A percentile compares a stretch with the other conserved stretches of the same genome.
Evolutionary conservation across 1,284 basidiomycete genomes (phyloP).

Genomic region (Phellopilus nigrolimitatus): DNA sequence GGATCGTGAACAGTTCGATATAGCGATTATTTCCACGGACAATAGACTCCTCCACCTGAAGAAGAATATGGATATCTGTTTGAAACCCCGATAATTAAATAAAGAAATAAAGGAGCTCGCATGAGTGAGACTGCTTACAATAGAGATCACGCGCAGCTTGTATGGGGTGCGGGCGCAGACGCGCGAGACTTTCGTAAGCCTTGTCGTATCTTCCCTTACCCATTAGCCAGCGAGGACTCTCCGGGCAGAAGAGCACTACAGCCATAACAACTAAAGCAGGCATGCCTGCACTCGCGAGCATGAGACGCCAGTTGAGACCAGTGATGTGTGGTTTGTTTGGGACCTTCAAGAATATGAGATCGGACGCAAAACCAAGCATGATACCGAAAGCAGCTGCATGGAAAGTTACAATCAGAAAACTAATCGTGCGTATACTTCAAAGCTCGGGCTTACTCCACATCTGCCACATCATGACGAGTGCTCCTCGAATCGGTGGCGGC

Average conservation of each 20-base stretch:
- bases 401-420: constrained; percentile 58
- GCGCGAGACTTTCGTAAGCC: constrained; percentile 59
- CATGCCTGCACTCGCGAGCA: constrained; percentile 57
- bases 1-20: constrained; percentile 65
- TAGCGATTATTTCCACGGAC: constrained; percentile 47
- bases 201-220: constrained; percentile 60
- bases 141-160: constrained; percentile 75
- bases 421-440: too few relatives aligned
- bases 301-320: constrained; percentile 66
- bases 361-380: constrained; percentile 53
- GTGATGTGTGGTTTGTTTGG: constrained; percentile 38
- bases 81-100: constrained; percentile 21
- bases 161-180: constrained; percentile 62
- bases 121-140: constrained; percentile 32
- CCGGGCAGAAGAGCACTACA: constrained; percentile 53
- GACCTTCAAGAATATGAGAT: constrained; percentile 54
- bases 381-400: constrained; percentile 78
- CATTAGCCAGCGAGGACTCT: constrained; percentile 73
- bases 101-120: constrained; percentile 20
- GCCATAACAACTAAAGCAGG: constrained; percentile 55
- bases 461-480: constrained; percentile 74
- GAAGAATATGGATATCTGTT: constrained; percentile 54
- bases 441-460: constrained; percentile 21
- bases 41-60: constrained; percentile 61
- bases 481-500: constrained; percentile 69